A percentile compares a stretch with the other conserved stretches of the same genome.
Evolutionary conservation across 2,329 filamentous ascomycete genomes (phyloP).

Genomic region (Aspergillus sp.): DNA sequence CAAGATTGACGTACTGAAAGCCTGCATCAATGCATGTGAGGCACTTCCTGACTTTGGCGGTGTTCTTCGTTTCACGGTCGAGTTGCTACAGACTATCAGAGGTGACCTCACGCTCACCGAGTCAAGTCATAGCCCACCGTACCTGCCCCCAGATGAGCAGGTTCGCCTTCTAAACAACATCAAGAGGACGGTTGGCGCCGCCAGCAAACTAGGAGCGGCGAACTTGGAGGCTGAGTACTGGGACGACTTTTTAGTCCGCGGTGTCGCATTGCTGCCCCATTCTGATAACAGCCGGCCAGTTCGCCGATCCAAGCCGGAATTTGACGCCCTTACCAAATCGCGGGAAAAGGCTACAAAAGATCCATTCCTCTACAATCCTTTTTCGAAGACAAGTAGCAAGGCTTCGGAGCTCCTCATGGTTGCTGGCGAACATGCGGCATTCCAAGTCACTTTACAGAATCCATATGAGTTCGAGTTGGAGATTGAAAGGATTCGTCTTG

Average conservation of each 20-base stretch:
- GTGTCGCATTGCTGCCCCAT: constrained; percentile 66
- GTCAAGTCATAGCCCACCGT: constrained; percentile 66
- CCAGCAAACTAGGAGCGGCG: constrained; percentile 68
- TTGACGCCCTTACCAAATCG: constrained; percentile 42
- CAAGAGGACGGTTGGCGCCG: constrained; percentile 75
- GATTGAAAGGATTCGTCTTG: constrained; percentile 75
- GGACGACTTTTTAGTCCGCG: constrained; percentile 90
- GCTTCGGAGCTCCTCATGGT: constrained; percentile 69
- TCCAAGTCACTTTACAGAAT: constrained; percentile 84
- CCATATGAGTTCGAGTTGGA: constrained; percentile 91
- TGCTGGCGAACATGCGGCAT: constrained; percentile 71
- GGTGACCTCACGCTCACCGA: constrained; percentile 73
- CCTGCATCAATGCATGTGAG: constrained; percentile 92
- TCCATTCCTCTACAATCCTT: constrained; percentile 95
- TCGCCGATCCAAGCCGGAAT: constrained; percentile 57
- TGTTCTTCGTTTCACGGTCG: constrained; percentile 81
- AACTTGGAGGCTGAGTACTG: constrained; percentile 81
- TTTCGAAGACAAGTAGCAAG: constrained; percentile 63
- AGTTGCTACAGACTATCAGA: constrained; percentile 71
- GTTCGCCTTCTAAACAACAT: constrained; percentile 80
- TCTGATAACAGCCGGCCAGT: constrained; percentile 61
- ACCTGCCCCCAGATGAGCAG: constrained; percentile 78
- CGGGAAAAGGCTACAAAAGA: constrained; percentile 53
- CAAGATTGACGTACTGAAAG: constrained; percentile 81
- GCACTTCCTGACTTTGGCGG: constrained; percentile 88